Percentiles rank a stretch among this genome's conserved stretches.
These are phyloP conservation scores for Silene uniflora DNA, from an alignment of 148 eudicot genomes.

Conservation along the genomic window DNA sequence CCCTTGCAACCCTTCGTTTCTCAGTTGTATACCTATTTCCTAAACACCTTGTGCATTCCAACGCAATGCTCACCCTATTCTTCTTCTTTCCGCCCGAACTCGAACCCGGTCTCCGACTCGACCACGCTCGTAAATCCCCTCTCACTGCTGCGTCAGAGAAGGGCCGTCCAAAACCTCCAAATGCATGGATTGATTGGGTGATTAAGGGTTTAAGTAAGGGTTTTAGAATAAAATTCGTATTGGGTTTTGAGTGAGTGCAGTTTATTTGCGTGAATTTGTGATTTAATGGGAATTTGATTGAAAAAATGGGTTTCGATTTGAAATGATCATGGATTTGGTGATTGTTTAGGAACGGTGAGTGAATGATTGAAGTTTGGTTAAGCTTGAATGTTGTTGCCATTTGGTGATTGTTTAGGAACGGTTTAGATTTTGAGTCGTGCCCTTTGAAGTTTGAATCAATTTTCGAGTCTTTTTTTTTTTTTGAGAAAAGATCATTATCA, in stretches of 20 bases:
- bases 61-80: slow-evolving; percentile 1
- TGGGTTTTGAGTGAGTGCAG: slow-evolving; percentile 1
- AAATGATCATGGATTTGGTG: background rate
- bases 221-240: background rate
- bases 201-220: slow-evolving; percentile 1
- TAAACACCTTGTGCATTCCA: slow-evolving; percentile 16
- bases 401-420: too few relatives aligned
- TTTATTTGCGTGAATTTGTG: background rate
- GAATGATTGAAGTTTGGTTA: background rate
- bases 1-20: slow-evolving; percentile 2
- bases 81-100: slow-evolving; percentile 7
- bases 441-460: too few relatives aligned
- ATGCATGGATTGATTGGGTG: background rate
- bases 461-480: too few relatives aligned
- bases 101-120: slow-evolving; percentile 12
- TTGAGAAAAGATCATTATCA: too few relatives aligned
- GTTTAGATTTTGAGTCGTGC: too few relatives aligned
- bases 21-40: slow-evolving; percentile 14
- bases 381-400: slow-evolving; percentile 11
- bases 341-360: slow-evolving; percentile 5
- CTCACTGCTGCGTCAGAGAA: background rate
- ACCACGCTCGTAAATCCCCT: slow-evolving; percentile 15
- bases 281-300: background rate
- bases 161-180: background rate
- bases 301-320: background rate